Conservation (phyloP, 1,139 yeast genomes). For the Suhomyces bokatorum region DNA sequence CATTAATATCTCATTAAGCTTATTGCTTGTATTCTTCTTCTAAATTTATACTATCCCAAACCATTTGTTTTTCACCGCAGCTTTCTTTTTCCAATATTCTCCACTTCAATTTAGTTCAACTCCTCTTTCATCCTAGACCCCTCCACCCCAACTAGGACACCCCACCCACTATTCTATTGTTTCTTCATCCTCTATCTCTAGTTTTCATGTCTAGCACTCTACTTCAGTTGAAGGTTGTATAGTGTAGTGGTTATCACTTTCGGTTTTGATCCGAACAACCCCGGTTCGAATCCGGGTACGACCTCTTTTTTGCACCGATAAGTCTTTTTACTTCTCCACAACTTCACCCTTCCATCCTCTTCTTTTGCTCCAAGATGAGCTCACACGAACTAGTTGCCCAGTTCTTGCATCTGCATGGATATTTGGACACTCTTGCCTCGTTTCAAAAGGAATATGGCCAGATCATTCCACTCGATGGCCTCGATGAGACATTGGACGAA, state of each 20-base stretch:
- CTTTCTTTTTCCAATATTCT: too few species aligned
- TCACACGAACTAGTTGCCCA: conserved; percentile 52
- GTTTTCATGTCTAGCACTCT: neutral
- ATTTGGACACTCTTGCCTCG: conserved; percentile 42
- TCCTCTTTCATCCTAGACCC: too few species aligned
- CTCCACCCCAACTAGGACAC: too few species aligned
- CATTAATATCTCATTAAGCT: too few species aligned
- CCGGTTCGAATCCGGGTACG: conserved; percentile 96
- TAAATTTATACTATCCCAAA: too few species aligned
- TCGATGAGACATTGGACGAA: conserved; percentile 47
- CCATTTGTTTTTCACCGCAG: too few species aligned
- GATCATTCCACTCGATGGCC: conserved; percentile 22
- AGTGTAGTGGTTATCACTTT: conserved; percentile 54
- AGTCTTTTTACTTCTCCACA: neutral
- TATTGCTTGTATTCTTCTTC: too few species aligned
- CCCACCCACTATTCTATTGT: too few species aligned
- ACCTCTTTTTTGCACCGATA: conserved; percentile 50
- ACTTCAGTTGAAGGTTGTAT: conserved; percentile 32
- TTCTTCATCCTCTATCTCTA: too few species aligned
- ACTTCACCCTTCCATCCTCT: neutral
- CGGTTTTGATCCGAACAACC: conserved; percentile 74
- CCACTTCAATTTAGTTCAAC: too few species aligned
- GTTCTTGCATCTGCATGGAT: conserved; percentile 50
- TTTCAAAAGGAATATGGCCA: conserved; percentile 51
- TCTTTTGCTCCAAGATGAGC: conserved; percentile 4